Evolutionary conservation across 1,284 basidiomycete genomes (phyloP), one percentile per base, ranked within the genome.

Genomic region (Malassezia sympodialis): DNA sequence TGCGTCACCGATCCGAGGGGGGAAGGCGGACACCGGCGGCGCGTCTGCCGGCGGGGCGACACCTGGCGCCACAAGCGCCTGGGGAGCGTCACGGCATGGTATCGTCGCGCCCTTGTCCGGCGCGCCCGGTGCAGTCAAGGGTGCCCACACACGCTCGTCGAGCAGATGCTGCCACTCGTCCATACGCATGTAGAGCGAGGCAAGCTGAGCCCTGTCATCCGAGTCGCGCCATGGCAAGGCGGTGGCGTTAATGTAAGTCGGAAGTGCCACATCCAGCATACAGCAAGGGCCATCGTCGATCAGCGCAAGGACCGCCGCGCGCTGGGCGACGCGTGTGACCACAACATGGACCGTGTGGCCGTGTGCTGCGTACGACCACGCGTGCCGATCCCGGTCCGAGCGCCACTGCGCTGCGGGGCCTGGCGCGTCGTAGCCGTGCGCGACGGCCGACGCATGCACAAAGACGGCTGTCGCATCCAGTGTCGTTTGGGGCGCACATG

Each of bases 1-100:
- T 7, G 28, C 31, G 23, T 56, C 49, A 21, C 54, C 54, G n/a
- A 56, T 23, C 15, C 34, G 30, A 8, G 45, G 51, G 2, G 51
- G 51, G 12, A 39, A 39, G 4, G 37, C 19, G 4, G 17, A 8
- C 17, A 15, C 10, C 4, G 17, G 19, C 37, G 37, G 31, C 11
- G 31, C 32, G 32, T 34, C 32, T 4, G 32, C 6, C 14, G n/a
- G 32, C 15, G 32, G 32, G 14, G 32, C 32, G 14, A 34, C 32
- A 34, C 11, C 8, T 2, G 28, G 37, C 12, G 21, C 37, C 37
- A 19, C 37, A 39, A 4, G n/a, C 37, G 21, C 37, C 3, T n/a
- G 37, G 8, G 28, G 28, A 7, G 8, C 28, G 28, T 30, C 28
- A 11, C 28, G 28, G 28, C 28, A 11, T 11, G 28, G 28, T 11